Conservation (phyloP, 2,329 filamentous ascomycete species). For the Meredithiella fracta region DNA sequence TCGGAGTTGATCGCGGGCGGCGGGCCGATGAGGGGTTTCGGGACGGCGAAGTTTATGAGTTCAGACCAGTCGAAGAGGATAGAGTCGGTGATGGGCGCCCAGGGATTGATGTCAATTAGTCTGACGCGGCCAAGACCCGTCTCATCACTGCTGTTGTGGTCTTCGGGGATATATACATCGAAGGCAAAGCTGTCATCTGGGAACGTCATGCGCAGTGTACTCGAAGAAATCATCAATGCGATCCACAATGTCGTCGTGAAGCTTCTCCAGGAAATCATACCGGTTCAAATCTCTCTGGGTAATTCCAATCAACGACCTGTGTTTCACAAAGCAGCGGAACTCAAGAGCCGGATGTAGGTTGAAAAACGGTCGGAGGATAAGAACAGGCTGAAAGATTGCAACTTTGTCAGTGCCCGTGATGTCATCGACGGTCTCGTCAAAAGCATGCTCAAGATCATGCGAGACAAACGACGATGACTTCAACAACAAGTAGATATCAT, state of each 20-base stretch:
- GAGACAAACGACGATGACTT: constrained; percentile 92
- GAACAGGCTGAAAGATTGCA: constrained; percentile 49
- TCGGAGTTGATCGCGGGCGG: constrained; percentile 23
- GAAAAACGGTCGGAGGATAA: constrained; percentile 79
- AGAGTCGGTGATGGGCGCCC: constrained; percentile 77
- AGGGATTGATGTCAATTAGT: constrained; percentile 89
- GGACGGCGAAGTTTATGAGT: constrained; percentile 55
- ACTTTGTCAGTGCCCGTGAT: constrained; percentile 20
- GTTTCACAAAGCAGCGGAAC: constrained; percentile 87
- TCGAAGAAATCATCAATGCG: constrained; percentile 63
- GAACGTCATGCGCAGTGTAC: constrained; percentile 58
- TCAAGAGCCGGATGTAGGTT: constrained; percentile 79
- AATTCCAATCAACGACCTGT: constrained; percentile 63
- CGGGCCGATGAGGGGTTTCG: constrained; percentile 37
- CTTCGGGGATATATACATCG: constrained; percentile 77
- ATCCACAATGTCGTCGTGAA: constrained; percentile 50
- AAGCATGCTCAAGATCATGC: constrained; percentile 85
- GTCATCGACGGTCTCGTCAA: constrained; percentile 48
- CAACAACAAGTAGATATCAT: constrained; percentile 83
- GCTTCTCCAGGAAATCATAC: constrained; percentile 57
- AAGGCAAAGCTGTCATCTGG: constrained; percentile 74
- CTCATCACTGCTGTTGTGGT: constrained; percentile 30
- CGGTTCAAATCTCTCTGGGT: constrained; percentile 82
- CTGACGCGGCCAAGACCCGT: constrained; percentile 54
- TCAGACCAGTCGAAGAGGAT: constrained; percentile 83